A percentile compares a stretch with the other conserved stretches of the same genome.
These are phyloP conservation scores for Phytophthora agathidicida DNA, from an alignment of 352 stramenopile species.

Conservation along the genomic window DNA sequence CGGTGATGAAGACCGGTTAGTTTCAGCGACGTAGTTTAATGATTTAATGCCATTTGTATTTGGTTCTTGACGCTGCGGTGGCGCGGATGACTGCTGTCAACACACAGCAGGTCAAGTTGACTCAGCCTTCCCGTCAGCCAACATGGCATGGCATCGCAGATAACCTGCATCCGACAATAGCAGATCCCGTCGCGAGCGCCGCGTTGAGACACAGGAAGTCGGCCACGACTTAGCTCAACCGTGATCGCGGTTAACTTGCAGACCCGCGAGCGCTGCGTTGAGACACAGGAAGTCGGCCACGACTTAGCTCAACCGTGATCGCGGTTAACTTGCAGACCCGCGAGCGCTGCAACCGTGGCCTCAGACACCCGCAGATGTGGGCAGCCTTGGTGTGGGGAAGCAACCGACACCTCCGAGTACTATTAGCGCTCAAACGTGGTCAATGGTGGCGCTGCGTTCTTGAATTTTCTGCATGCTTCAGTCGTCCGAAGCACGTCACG, in stretches of 20 bases:
- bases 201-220: constrained; percentile 22
- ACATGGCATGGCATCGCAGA: constrained; percentile 1
- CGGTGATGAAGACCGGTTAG: background rate
- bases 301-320: constrained; percentile 3
- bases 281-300: constrained; percentile 2
- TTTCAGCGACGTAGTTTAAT: constrained; percentile 21
- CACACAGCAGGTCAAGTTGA: too few relatives aligned
- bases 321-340: too few relatives aligned
- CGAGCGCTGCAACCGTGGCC: background rate
- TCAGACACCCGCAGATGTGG: too few relatives aligned
- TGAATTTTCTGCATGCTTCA: too few relatives aligned
- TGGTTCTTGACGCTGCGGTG: too few relatives aligned
- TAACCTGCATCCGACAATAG: constrained; percentile 9
- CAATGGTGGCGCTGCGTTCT: too few relatives aligned
- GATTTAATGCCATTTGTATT: constrained; percentile 35
- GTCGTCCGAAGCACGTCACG: too few relatives aligned
- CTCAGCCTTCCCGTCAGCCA: background rate
- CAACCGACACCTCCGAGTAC: too few relatives aligned
- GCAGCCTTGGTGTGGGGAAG: too few relatives aligned
- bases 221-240: constrained; percentile 11
- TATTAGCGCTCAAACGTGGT: too few relatives aligned
- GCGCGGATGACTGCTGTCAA: background rate
- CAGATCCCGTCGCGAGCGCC: background rate
- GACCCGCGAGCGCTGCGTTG: background rate
- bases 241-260: constrained; percentile 6